phyloP scores from a whole-genome alignment of 768 basidiomycete species.

The Psilocybe tampanensis region DNA sequence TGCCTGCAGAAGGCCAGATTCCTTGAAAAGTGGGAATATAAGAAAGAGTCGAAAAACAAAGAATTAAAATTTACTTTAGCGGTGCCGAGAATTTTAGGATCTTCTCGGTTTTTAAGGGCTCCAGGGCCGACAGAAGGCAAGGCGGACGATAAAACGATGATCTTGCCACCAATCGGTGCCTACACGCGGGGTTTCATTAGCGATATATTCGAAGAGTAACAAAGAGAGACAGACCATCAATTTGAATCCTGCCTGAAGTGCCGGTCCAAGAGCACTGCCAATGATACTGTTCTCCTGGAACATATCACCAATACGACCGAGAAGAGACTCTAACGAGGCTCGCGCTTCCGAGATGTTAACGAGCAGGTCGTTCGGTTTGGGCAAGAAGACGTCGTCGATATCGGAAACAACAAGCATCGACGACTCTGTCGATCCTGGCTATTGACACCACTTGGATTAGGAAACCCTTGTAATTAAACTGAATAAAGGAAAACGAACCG shows the following conservation, averaged over 20 bases:
- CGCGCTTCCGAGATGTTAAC: conserved; percentile 91
- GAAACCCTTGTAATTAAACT: not conserved
- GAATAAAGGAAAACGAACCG: conserved; percentile 48
- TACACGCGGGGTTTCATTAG: conserved; percentile 26
- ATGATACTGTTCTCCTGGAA: conserved; percentile 95
- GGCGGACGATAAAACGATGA: conserved; percentile 82
- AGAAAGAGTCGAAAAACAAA: not conserved
- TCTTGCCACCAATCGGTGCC: conserved; percentile 94
- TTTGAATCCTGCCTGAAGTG: conserved; percentile 94
- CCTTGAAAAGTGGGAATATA: conserved; percentile 42
- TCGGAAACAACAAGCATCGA: conserved; percentile 98
- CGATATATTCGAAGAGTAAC: not conserved
- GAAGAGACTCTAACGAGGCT: conserved; percentile 75
- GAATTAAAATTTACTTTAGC: conserved; percentile 61
- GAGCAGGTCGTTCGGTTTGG: conserved; percentile 94
- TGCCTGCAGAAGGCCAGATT: conserved; percentile 91
- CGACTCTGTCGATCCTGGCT: conserved; percentile 77
- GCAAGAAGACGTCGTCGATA: conserved; percentile 95
- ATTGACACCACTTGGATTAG: not conserved
- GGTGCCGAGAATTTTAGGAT: conserved; percentile 94
- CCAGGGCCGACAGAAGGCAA: conserved; percentile 90
- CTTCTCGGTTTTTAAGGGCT: conserved; percentile 93
- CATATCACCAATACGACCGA: conserved; percentile 91
- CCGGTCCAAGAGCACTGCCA: conserved; percentile 93
- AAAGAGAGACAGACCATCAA: conserved; percentile 62